phyloP scores from a whole-genome alignment of 2,329 filamentous ascomycete species.

The Ophiostoma sp. region DNA sequence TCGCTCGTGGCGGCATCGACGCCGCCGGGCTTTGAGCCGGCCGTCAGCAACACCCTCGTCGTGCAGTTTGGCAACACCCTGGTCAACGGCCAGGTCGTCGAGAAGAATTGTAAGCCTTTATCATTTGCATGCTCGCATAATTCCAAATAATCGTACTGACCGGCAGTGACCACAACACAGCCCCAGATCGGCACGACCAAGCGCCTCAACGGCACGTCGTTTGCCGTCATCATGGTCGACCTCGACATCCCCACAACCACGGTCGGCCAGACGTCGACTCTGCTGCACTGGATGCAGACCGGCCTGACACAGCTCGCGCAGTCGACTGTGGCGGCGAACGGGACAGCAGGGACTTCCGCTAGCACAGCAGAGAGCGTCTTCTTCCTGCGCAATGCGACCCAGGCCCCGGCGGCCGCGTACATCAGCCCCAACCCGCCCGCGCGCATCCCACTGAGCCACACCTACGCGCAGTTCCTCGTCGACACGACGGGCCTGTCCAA shows the following conservation, averaged over 20 bases:
- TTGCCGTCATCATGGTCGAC: conserved; percentile 41
- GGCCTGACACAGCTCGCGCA: conserved; percentile 33
- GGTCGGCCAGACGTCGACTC: conserved; percentile 35
- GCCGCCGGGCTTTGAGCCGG: conserved; percentile 40
- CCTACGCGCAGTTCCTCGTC: conserved; percentile 39
- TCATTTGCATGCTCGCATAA: neutral
- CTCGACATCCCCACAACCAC: conserved; percentile 45
- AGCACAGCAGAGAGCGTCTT: conserved; percentile 28
- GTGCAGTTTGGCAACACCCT: conserved; percentile 38
- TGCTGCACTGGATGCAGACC: conserved; percentile 43
- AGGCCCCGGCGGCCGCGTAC: conserved; percentile 33
- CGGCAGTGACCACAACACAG: conserved; percentile 19
- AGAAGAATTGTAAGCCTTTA: conserved; percentile 34
- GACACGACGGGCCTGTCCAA: conserved; percentile 35
- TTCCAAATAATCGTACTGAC: conserved; percentile 21
- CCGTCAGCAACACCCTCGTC: conserved; percentile 37
- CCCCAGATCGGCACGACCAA: conserved; percentile 32
- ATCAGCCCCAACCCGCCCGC: conserved; percentile 39
- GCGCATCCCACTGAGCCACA: conserved; percentile 36
- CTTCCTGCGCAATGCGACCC: conserved; percentile 34
- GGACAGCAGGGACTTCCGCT: neutral
- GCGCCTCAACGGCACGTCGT: conserved; percentile 39
- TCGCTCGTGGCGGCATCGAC: conserved; percentile 36
- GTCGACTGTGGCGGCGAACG: neutral
- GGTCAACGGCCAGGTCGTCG: conserved; percentile 37